Evolutionary conservation across 2,329 filamentous ascomycete genomes (phyloP), one percentile per base, ranked within the genome.

Genomic region (Fusarium concolor): DNA sequence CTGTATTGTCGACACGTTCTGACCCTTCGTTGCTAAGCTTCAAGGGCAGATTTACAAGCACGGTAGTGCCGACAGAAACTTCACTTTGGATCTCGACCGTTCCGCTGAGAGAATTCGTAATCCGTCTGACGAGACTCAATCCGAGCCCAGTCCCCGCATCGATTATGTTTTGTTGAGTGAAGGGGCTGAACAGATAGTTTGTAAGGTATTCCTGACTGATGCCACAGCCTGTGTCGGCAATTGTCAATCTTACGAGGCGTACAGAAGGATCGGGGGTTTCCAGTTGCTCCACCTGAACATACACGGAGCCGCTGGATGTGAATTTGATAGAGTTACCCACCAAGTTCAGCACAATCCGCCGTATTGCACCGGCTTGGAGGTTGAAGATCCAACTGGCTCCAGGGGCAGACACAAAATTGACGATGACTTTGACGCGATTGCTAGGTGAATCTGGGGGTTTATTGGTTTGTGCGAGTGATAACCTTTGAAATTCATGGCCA

Each of bases 401-500:
- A 0, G 53, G 29, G 5, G 28, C 28, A 29, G 29, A 10, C 2
- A 26, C 37, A 10, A 56, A 42, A 5, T 52, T 17, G 3, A 52
- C 29, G 1, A n/a, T 14, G 2, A 52, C 6, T 17, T 3, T 5
- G 9, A 52, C 54, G 0, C 7, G 22, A 1, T 20, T n/a, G 0
- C 11, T 7, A 6, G 6, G 14, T 5, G 3, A 3, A 33, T 18
- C 4, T 2, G 17, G 5, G 15, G 14, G 11, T 6, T 6, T 7
- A 6, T n/a, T 22, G 4, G 20, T 9, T 7, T 52, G 49, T 1
- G 18, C 49, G 2, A 52, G 11, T 0, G 49, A 42, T 9, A 52
- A 4, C 24, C 42, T 42, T n/a, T 56, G 54, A 5, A 56, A 56
- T 5, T 56, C 45, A 17, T 56, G 45, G 3, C 54, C 54, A 7